These are phyloP conservation scores for Fusarium palustre DNA, from an alignment of 2,329 filamentous ascomycete species.

Conservation along the genomic window DNA sequence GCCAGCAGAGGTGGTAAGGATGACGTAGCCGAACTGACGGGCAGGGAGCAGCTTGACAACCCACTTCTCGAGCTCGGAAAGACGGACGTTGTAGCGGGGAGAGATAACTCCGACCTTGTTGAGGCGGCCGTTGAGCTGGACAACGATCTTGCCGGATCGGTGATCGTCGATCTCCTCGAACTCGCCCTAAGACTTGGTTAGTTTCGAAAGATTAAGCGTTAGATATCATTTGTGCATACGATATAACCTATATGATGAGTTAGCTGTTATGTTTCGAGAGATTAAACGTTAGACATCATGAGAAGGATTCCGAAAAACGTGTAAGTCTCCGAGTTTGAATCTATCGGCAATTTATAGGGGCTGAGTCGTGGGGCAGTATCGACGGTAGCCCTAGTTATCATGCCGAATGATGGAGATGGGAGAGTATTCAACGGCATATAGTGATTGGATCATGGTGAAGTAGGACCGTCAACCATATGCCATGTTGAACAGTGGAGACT, in stretches of 20 bases:
- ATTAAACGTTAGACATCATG: conserved; percentile 94
- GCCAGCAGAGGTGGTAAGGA: conserved; percentile 98
- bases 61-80: conserved; percentile 99
- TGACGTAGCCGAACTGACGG: conserved; percentile 99
- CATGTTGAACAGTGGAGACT: conserved; percentile 5
- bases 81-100: conserved; percentile 99
- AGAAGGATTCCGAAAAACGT: conserved; percentile 80
- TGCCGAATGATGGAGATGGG: conserved; percentile 73
- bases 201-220: no score
- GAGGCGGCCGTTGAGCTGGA: conserved; percentile 98
- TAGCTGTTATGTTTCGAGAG: conserved; percentile 80
- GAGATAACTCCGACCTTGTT: conserved; percentile 99
- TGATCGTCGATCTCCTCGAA: conserved; percentile 99
- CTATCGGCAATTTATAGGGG: conserved; percentile 99
- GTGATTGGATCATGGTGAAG: conserved; percentile 14
- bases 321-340: conserved; percentile 91
- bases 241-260: conserved; percentile 70
- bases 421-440: conserved; percentile 7
- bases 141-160: conserved; percentile 99
- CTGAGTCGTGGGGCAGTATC: conserved; percentile 82
- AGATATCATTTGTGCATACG: conserved; percentile 51
- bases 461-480: conserved; percentile 2
- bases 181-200: conserved; percentile 66
- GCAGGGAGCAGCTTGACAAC: conserved; percentile 98
- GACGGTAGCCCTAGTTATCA: conserved; percentile 99